phyloP scores from a whole-genome alignment of 768 basidiomycete genomes.

The Aureoboletus auriporus region DNA sequence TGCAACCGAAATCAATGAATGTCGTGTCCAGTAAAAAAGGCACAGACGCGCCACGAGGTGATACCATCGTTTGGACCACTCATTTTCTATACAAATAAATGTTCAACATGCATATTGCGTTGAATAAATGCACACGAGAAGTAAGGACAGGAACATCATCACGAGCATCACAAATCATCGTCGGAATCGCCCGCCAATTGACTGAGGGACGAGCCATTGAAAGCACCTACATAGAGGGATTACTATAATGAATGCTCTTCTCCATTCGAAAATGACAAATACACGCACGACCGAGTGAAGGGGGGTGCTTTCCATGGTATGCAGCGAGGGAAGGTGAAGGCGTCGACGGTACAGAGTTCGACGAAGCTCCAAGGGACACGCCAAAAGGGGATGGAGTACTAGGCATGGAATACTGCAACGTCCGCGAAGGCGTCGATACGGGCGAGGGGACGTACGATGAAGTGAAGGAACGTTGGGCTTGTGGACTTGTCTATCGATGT shows the following conservation, averaged over 20 bases:
- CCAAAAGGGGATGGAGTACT: slow-evolving; percentile 38
- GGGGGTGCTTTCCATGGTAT: slow-evolving; percentile 35
- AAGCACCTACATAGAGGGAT: slow-evolving; percentile 18
- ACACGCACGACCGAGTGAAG: slow-evolving; percentile 34
- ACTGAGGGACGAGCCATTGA: slow-evolving; percentile 27
- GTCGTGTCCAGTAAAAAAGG: no score
- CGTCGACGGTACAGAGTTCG: slow-evolving; percentile 29
- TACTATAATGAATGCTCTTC: not conserved
- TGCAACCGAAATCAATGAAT: no score
- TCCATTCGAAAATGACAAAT: not conserved
- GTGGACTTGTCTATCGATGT: slow-evolving; percentile 21
- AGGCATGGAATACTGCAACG: slow-evolving; percentile 31
- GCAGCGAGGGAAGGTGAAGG: slow-evolving; percentile 38
- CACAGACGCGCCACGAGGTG: no score
- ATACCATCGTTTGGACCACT: no score
- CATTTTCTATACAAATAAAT: not conserved
- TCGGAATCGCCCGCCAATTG: slow-evolving; percentile 26
- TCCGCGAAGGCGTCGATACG: slow-evolving; percentile 31
- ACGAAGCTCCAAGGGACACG: slow-evolving; percentile 29
- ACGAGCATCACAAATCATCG: slow-evolving; percentile 20
- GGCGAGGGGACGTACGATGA: slow-evolving; percentile 29
- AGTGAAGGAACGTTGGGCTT: slow-evolving; percentile 25
- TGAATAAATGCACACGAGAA: slow-evolving; percentile 9
- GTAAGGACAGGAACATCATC: not conserved
- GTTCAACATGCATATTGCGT: not conserved